These are phyloP conservation scores for Rhododendron molle DNA, from an alignment of 148 eudicot species.

Conservation along the genomic window DNA sequence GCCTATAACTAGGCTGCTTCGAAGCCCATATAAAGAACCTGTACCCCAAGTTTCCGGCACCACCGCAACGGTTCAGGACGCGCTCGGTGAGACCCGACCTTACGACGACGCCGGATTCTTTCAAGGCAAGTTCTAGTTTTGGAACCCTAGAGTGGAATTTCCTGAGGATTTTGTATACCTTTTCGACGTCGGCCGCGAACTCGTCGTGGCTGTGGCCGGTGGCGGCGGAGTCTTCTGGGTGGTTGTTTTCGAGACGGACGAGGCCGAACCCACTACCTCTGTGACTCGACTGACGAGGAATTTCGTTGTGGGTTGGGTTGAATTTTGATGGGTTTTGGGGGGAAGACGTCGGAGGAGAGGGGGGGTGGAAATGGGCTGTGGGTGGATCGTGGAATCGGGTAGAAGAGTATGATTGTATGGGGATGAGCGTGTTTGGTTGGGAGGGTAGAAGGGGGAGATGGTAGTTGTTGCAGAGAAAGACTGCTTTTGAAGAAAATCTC, in stretches of 20 bases:
- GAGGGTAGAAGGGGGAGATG: conserved; percentile 10
- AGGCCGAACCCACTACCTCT: conserved; percentile 32
- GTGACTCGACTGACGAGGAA: neutral
- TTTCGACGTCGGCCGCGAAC: conserved; percentile 75
- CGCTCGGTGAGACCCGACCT: conserved; percentile 71
- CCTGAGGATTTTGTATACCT: conserved; percentile 61
- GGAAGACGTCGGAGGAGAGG: conserved; percentile 4
- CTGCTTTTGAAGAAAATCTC: conserved; percentile 30
- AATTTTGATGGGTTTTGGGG: neutral
- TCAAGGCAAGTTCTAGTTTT: conserved; percentile 79
- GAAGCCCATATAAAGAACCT: conserved; percentile 81
- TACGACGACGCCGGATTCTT: conserved; percentile 60
- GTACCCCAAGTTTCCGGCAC: conserved; percentile 82
- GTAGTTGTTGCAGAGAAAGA: conserved; percentile 13
- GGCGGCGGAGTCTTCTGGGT: conserved; percentile 12
- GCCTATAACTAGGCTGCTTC: conserved; percentile 65
- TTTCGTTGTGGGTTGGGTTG: conserved; percentile 1
- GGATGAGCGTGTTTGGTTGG: conserved; percentile 8
- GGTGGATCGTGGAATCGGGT: conserved; percentile 6
- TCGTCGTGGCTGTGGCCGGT: conserved; percentile 43
- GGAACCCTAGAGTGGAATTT: conserved; percentile 80
- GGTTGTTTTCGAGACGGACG: conserved; percentile 33
- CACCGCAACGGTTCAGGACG: conserved; percentile 82
- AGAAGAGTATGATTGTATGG: conserved; percentile 16
- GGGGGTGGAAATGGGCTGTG: neutral